Conservation (phyloP, 2,329 filamentous ascomycete species). For the Stemphylium vesicarium region DNA sequence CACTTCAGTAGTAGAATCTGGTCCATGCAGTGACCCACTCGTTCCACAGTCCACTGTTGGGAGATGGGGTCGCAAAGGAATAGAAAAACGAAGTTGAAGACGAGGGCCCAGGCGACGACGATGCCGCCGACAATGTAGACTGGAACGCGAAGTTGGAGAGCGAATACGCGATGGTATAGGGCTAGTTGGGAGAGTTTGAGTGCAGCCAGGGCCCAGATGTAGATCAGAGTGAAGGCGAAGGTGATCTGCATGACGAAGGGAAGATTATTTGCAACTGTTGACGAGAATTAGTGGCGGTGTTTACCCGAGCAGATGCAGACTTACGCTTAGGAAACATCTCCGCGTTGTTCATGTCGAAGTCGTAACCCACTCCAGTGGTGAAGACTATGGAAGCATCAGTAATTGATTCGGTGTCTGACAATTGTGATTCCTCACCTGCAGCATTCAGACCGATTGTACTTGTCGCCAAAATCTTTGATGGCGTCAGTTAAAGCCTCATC, state of each 20-base stretch:
- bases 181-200: constrained; percentile 31
- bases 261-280: constrained; percentile 22
- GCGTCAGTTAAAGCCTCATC: background rate
- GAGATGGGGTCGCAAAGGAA: constrained; percentile 32
- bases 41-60: constrained; percentile 30
- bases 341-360: constrained; percentile 16
- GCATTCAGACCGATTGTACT: constrained; percentile 29
- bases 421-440: constrained; percentile 6
- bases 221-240: constrained; percentile 29
- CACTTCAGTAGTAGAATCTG: constrained; percentile 28
- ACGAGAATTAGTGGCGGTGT: background rate
- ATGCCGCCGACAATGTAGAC: constrained; percentile 24
- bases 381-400: constrained; percentile 14
- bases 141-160: constrained; percentile 14
- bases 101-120: constrained; percentile 25
- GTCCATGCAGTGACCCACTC: constrained; percentile 31
- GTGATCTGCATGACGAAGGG: constrained; percentile 32
- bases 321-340: constrained; percentile 21
- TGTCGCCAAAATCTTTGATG: constrained; percentile 16
- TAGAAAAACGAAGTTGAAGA: constrained; percentile 32
- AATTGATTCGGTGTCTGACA: background rate
- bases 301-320: background rate
- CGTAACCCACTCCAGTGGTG: constrained; percentile 27
- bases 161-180: constrained; percentile 26
- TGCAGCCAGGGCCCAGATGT: constrained; percentile 27